phyloP scores from a whole-genome alignment of 306 rosid species.

The Pueraria montana region DNA sequence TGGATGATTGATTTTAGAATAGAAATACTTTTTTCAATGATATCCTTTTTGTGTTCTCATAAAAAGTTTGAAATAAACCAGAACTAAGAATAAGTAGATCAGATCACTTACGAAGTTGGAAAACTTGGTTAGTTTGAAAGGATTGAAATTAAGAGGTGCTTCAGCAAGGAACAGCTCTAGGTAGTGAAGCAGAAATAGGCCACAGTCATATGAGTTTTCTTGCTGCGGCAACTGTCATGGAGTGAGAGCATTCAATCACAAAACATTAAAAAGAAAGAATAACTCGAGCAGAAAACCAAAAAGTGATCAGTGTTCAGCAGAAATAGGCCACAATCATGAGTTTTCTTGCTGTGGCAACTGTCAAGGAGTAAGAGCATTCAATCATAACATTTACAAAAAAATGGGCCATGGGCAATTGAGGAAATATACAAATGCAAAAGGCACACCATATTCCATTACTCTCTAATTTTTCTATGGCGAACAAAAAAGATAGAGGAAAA shows the following conservation, averaged over 20 bases:
- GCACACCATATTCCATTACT: background rate
- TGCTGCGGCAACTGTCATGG: slow-evolving; percentile 90
- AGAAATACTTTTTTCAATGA: slow-evolving; percentile 23
- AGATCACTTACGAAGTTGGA: slow-evolving; percentile 80
- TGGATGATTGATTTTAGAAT: slow-evolving; percentile 8
- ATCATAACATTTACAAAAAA: slow-evolving; percentile 29
- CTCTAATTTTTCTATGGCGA: background rate
- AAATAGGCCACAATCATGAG: slow-evolving; percentile 92
- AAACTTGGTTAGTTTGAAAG: slow-evolving; percentile 72
- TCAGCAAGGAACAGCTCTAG: slow-evolving; percentile 86
- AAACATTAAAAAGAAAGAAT: background rate
- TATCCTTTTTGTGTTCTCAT: background rate
- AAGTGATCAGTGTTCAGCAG: slow-evolving; percentile 50
- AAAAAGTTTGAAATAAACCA: slow-evolving; percentile 20
- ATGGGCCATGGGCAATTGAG: background rate
- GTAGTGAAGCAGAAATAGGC: slow-evolving; percentile 94
- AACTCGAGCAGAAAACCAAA: slow-evolving; percentile 12
- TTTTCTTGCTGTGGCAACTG: slow-evolving; percentile 95
- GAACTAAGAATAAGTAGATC: slow-evolving; percentile 42
- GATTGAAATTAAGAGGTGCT: slow-evolving; percentile 86
- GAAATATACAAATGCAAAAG: background rate
- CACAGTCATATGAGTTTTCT: slow-evolving; percentile 93
- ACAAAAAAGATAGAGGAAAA: background rate
- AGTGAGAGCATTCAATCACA: slow-evolving; percentile 40
- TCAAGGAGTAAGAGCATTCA: slow-evolving; percentile 40